phyloP scores from a whole-genome alignment of 1,139 yeast species.

The Yamadazyma taylorii region DNA sequence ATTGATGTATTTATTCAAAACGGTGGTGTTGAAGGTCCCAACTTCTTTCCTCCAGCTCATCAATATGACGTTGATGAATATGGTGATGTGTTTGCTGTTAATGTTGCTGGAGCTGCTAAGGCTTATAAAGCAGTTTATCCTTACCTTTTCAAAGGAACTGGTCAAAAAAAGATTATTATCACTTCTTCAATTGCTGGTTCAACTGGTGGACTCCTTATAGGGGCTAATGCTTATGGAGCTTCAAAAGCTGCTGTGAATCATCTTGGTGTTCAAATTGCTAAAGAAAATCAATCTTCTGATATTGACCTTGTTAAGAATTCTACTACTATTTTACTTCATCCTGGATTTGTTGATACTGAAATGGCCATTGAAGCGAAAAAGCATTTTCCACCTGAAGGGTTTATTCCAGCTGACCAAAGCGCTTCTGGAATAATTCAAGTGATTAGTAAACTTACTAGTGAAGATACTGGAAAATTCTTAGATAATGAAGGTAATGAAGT shows the following conservation, averaged over 20 bases:
- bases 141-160: conserved; percentile 11
- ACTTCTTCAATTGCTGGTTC: conserved; percentile 8
- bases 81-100: conserved; percentile 6
- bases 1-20: conserved; percentile 13
- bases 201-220: conserved; percentile 2
- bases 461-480: background rate
- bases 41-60: conserved; percentile 3
- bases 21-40: conserved; percentile 11
- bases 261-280: conserved; percentile 11
- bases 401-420: conserved; percentile 2
- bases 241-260: conserved; percentile 15
- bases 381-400: conserved; percentile 1
- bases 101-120: conserved; percentile 15
- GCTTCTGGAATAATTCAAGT: background rate
- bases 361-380: conserved; percentile 8
- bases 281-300: conserved; percentile 7
- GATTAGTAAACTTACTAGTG: background rate
- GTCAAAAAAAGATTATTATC: conserved; percentile 11
- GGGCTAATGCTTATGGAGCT: conserved; percentile 15
- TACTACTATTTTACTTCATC: conserved; percentile 10
- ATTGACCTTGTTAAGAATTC: conserved; percentile 7
- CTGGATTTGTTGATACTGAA: conserved; percentile 14
- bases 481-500: background rate
- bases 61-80: conserved; percentile 11
- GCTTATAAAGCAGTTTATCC: conserved; percentile 13